Evolutionary conservation across 495 filamentous ascomycete genomes (phyloP), one percentile per base, ranked within the genome.

Genomic region (Extremus antarcticus): DNA sequence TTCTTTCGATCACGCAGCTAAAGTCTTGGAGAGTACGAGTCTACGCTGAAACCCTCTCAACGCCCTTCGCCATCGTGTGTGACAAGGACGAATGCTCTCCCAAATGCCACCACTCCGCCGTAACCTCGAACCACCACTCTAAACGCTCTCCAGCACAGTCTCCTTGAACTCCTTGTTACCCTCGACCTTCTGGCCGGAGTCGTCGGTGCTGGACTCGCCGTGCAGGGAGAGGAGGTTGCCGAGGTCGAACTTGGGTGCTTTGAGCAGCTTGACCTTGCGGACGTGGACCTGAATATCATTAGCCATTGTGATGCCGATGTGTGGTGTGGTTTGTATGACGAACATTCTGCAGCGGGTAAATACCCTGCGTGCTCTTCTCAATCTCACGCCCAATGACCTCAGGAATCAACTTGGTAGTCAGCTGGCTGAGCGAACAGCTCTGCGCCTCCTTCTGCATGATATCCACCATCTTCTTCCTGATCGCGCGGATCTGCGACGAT

Each of bases 121-220:
- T 29, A 49, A 22, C 46, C n/a, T n/a, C n/a, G n/a, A n/a, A n/a
- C n/a, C n/a, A 21, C 43, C 21, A 11, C 19, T 25, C 23, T 86
- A 98, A 76, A 98, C 91, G 63, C 74, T 81, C 72, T 95, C 88
- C 66, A 96, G 80, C 69, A 95, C 87, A 65, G 40, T 39, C 81
- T 98, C 92, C 84, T 94, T 94, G 86, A 97, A 98, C 77, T 98
- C 92, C 63, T 88, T 80, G 82, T 95, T 91, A 61, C 96, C 88
- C 69, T 71, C 50, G 22, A 72, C 71, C 86, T 95, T 97, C 75
- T 96, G 89, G 63, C 92, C 92, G 71, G 86, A 80, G 74, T 98
- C 92, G 71, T 98, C 94, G 63, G 88, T 89, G 64, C 83, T 84
- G 43, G 91, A 90, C 81, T 98, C 94, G 69, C 94, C 94, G 79